Conservation (phyloP, 208 protist genomes). For the Acanthamoeba lenticulata region DNA sequence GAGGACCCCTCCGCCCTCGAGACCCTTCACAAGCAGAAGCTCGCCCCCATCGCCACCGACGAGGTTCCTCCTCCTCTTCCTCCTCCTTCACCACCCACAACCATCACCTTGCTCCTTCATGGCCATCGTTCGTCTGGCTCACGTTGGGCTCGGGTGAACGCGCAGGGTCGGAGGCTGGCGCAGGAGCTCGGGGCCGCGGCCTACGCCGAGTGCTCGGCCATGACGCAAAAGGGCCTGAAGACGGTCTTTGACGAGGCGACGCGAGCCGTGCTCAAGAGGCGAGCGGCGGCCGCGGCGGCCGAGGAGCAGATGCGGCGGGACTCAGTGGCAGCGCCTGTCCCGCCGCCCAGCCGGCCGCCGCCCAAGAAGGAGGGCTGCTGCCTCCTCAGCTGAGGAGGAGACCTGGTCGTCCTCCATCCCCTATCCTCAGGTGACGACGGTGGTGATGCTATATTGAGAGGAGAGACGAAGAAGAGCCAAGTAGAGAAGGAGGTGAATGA, state of each 20-base stretch:
- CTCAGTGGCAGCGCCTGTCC: not conserved
- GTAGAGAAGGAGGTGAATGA: too few relatives aligned
- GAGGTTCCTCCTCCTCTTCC: slow-evolving; percentile 18
- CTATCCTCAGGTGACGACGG: too few relatives aligned
- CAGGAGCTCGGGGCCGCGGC: not conserved
- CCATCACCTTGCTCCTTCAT: not conserved
- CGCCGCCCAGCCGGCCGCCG: not conserved
- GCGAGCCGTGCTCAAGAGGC: not conserved
- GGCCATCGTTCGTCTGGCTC: too few relatives aligned
- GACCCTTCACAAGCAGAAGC: slow-evolving; percentile 57
- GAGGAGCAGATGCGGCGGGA: not conserved
- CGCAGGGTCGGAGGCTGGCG: not conserved
- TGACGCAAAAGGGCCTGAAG: slow-evolving; percentile 54
- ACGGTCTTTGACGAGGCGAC: slow-evolving; percentile 45
- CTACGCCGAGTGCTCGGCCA: slow-evolving; percentile 29
- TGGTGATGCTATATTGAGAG: too few relatives aligned
- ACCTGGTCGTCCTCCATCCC: too few relatives aligned
- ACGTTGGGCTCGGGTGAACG: too few relatives aligned
- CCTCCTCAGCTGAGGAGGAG: slow-evolving; percentile 39
- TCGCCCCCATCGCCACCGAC: slow-evolving; percentile 28
- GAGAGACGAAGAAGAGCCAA: too few relatives aligned
- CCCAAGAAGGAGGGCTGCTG: not conserved
- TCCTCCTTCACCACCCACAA: not conserved
- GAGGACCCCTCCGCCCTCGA: slow-evolving; percentile 40
- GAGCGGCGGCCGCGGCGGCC: not conserved